Evolutionary conservation across 192 early-diverging fungal genomes (phyloP).

Genomic region (Gamsiella multidivaricata): DNA sequence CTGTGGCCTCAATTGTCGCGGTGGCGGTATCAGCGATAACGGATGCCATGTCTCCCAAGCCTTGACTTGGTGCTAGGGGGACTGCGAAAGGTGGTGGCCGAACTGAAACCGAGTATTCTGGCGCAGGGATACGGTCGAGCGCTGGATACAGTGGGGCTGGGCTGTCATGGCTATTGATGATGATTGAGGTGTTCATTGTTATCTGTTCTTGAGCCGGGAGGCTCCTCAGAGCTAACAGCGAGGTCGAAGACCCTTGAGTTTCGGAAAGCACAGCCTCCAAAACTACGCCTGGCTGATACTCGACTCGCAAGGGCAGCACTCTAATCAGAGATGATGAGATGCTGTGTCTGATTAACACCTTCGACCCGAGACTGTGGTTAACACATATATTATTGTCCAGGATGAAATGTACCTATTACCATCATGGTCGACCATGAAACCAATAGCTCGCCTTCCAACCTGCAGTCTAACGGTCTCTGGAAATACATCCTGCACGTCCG

Average conservation of each 20-base stretch:
- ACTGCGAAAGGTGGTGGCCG: neutral
- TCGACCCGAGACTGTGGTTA: too few species aligned
- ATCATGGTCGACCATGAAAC: slow-evolving; percentile 2
- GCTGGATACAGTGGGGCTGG: neutral
- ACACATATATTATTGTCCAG: too few species aligned
- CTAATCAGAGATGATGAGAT: too few species aligned
- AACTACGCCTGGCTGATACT: neutral
- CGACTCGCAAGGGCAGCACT: neutral
- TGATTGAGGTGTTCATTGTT: neutral
- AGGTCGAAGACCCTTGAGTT: neutral
- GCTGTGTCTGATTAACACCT: too few species aligned
- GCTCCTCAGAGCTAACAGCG: neutral
- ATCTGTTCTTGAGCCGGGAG: neutral
- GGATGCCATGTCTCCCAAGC: too few species aligned
- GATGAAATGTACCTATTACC: slow-evolving; percentile 4
- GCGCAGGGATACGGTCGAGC: neutral
- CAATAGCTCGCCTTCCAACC: neutral
- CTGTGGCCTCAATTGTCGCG: too few species aligned
- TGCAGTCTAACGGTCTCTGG: neutral
- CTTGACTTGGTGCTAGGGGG: too few species aligned
- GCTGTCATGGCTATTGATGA: neutral
- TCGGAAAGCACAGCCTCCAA: neutral
- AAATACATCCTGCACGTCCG: slow-evolving; percentile 3
- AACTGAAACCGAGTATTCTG: neutral
- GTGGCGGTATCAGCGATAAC: too few species aligned